Evolutionary conservation across 108 stramenopile species (phyloP), one percentile per base, ranked within the genome.

Genomic region (Cyclostephanos tholiformis): DNA sequence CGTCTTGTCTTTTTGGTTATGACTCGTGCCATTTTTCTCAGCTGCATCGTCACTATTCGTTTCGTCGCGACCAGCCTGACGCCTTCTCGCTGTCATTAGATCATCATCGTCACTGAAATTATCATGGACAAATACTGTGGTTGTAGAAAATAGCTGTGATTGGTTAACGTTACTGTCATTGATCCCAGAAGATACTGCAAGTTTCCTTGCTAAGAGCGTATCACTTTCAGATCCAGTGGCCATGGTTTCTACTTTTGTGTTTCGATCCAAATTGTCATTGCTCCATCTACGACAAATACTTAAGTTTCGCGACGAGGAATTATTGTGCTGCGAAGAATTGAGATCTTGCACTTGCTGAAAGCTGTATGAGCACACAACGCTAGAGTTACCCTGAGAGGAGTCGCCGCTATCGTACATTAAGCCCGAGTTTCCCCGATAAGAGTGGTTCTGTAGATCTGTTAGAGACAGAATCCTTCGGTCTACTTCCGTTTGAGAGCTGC

Each of bases 201-300:
- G 2, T 35, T 65, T 65, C n/a, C 64, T 65, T 65, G 35, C 48
- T 17, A 65, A 44, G 10, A 65, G 64, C 64, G 30, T 20, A 25
- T 38, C 36, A 27, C 7, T 2, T 51, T 6, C 36, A 36, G 36
- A 36, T 36, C 36, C 36, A 17, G 32, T 30, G 26, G 58, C 14
- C 11, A 59, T 16, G 32, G 58, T 32, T 59, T 30, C 58, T 59
- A 27, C 30, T 59, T 8, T 27, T 32, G 26, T 8, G 32, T 32
- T 59, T 27, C 4, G 58, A 59, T 59, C 58, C 22, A 17, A 27
- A 59, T 30, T 59, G 12, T 13, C 58, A n/a, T n/a, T n/a, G n/a
- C n/a, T n/a, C n/a, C n/a, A n/a, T n/a, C n/a, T n/a, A n/a, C n/a
- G n/a, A n/a, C 29, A 2, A 59, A 1, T 27, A 8, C 7, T 32